phyloP scores from a whole-genome alignment of 176 grass and related monocot species.

The Canna indica region DNA sequence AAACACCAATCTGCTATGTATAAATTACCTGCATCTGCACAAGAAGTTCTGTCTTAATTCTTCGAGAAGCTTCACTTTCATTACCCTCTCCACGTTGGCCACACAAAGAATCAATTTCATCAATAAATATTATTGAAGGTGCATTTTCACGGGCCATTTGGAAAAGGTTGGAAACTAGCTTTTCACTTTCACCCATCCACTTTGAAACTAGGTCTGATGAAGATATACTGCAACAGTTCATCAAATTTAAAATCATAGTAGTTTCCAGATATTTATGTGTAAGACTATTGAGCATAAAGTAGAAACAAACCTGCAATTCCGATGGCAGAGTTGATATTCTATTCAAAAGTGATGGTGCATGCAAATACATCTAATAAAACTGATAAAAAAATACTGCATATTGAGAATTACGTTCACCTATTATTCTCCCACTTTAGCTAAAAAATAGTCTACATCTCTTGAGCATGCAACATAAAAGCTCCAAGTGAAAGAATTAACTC shows the following conservation, averaged over 20 bases:
- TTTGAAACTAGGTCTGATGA: constrained; percentile 99
- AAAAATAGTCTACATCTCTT: not conserved
- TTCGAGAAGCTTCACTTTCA: constrained; percentile 96
- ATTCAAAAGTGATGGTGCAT: not conserved
- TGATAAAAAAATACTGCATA: not conserved
- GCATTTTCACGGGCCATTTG: constrained; percentile 96
- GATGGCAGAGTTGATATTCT: not conserved
- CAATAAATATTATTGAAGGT: constrained; percentile 90
- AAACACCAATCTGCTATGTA: not conserved
- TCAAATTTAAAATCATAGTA: not conserved
- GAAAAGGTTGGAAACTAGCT: constrained; percentile 94
- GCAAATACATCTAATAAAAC: not conserved
- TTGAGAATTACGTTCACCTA: not conserved
- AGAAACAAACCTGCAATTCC: not conserved
- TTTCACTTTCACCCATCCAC: constrained; percentile 99
- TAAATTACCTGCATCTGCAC: constrained; percentile 89
- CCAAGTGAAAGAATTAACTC: not conserved
- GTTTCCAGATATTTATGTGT: not conserved
- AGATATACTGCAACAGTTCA: constrained; percentile 73
- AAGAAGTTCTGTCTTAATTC: constrained; percentile 98
- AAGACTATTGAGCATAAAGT: not conserved
- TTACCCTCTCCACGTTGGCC: constrained; percentile 96
- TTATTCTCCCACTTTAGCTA: not conserved
- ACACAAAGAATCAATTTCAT: constrained; percentile 97
- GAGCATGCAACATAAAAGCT: not conserved